Base-by-base conservation (phyloP, 139 green algal species). In the Auxenochlorella pyrenoidosa region DNA sequence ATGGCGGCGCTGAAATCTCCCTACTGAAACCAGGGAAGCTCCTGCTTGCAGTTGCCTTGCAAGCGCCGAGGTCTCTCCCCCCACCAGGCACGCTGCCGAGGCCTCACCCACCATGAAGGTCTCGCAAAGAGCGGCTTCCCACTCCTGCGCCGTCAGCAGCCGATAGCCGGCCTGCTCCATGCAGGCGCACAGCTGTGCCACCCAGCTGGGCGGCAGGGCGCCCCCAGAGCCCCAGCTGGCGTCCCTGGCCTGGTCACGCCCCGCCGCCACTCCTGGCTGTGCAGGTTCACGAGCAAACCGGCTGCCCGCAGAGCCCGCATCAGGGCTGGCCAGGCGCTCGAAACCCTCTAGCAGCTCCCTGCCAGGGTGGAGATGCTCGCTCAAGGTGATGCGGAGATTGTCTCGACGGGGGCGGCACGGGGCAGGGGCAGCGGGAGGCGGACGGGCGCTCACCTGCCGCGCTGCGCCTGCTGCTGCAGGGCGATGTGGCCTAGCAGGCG, bases 61-160 rank as follows among this genome's bases (percentile, higher is more conserved):
- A n/a, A n/a, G n/a, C n/a, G n/a, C n/a, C n/a, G n/a, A n/a, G n/a
- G n/a, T n/a, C n/a, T n/a, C n/a, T n/a, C n/a, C n/a, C n/a, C n/a
- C n/a, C n/a, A n/a, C n/a, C n/a, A n/a, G n/a, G n/a, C n/a, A n/a
- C n/a, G n/a, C n/a, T n/a, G n/a, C n/a, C n/a, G n/a, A n/a, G n/a
- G n/a, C n/a, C n/a, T n/a, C n/a, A n/a, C n/a, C n/a, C 83, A 96
- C 93, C 70, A 90, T 88, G 89, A 96, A 97, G 58, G 91, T 75
- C 78, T 97, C 93, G 28, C 63, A 59, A 72, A 91, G 82, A 22
- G 95, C 94, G 28, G 92, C 86, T 0, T 92, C 85, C 92, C 92
- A 97, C 41, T 95, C 92, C 22, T 89, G 40, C 28, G 87, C 43
- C 47, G 86, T 93, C 44, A 96, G 73, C 54, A 95, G 86, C 38